Conservation (phyloP, 2,329 filamentous ascomycete genomes). For the Gnomoniopsis smithogilvyi region DNA sequence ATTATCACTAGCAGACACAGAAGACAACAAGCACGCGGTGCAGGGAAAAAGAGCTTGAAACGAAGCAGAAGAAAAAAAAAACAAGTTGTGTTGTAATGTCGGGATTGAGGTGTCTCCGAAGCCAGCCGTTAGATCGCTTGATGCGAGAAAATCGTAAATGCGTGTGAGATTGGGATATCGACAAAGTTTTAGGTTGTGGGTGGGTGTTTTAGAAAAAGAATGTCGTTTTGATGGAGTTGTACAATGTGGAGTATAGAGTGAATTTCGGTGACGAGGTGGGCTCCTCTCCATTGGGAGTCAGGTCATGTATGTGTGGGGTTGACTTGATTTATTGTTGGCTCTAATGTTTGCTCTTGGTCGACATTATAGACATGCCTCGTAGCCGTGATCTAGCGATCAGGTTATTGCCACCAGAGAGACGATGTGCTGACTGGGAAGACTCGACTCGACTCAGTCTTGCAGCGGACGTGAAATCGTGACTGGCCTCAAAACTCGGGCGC, state of each 20-base stretch:
- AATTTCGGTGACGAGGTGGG: neutral
- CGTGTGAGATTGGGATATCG: conserved; percentile 16
- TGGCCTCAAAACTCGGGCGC: conserved; percentile 79
- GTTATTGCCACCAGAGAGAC: conserved; percentile 1
- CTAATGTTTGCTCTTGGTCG: conserved; percentile 24
- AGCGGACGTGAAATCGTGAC: conserved; percentile 87
- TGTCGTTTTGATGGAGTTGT: conserved; percentile 10
- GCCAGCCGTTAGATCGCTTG: conserved; percentile 14
- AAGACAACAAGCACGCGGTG: neutral
- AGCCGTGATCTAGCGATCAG: conserved; percentile 23
- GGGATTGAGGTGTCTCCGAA: neutral
- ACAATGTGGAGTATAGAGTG: conserved; percentile 5
- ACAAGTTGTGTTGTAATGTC: neutral
- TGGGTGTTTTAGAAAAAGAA: conserved; percentile 8
- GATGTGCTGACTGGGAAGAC: conserved; percentile 55
- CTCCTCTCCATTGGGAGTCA: neutral
- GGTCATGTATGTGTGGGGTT: neutral
- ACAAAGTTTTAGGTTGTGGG: conserved; percentile 1
- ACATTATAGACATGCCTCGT: conserved; percentile 27
- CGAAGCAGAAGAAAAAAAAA: too few species aligned
- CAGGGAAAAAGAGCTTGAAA: neutral
- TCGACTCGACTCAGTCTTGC: conserved; percentile 82
- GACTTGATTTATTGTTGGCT: neutral
- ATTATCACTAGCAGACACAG: neutral
- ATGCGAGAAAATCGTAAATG: conserved; percentile 16